phyloP scores from a whole-genome alignment of 331 rosid species.

The Stylosanthes scabra region DNA sequence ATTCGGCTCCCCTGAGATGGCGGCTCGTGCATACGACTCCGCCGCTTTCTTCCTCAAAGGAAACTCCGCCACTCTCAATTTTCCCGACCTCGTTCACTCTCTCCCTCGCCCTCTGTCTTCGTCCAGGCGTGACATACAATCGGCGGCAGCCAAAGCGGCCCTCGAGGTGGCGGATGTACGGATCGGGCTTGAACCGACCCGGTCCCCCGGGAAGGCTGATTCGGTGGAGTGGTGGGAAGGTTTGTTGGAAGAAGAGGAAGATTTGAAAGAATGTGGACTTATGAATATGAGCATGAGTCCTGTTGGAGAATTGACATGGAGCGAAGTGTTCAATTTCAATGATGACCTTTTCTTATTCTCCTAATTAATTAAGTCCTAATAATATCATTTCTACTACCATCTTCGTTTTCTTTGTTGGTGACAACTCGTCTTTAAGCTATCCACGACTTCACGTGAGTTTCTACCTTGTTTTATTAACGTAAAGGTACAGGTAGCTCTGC shows the following conservation, averaged over 20 bases:
- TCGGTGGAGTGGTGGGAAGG: constrained; percentile 16
- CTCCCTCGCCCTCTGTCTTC: constrained; percentile 55
- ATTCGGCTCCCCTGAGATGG: constrained; percentile 58
- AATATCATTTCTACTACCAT: too few species aligned
- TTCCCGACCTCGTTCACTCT: constrained; percentile 46
- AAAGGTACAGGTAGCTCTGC: neutral
- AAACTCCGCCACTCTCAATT: constrained; percentile 51
- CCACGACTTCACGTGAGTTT: too few species aligned
- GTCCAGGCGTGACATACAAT: constrained; percentile 52
- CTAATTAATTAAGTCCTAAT: neutral
- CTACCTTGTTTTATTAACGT: too few species aligned
- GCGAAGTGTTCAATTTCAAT: constrained; percentile 31
- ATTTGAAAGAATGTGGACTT: constrained; percentile 16
- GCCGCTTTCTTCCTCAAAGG: constrained; percentile 64
- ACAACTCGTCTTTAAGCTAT: too few species aligned
- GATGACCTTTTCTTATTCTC: constrained; percentile 17
- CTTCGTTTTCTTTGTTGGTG: too few species aligned
- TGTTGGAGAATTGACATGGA: constrained; percentile 37
- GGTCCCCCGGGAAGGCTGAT: neutral
- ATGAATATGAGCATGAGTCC: constrained; percentile 4
- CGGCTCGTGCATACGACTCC: constrained; percentile 60
- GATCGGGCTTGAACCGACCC: neutral
- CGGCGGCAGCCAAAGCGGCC: constrained; percentile 66
- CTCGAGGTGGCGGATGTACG: neutral
- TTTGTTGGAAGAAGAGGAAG: constrained; percentile 5